A percentile compares a stretch with the other conserved stretches of the same genome.
phyloP scores from a whole-genome alignment of 495 filamentous ascomycete genomes.

The Podospora australis region DNA sequence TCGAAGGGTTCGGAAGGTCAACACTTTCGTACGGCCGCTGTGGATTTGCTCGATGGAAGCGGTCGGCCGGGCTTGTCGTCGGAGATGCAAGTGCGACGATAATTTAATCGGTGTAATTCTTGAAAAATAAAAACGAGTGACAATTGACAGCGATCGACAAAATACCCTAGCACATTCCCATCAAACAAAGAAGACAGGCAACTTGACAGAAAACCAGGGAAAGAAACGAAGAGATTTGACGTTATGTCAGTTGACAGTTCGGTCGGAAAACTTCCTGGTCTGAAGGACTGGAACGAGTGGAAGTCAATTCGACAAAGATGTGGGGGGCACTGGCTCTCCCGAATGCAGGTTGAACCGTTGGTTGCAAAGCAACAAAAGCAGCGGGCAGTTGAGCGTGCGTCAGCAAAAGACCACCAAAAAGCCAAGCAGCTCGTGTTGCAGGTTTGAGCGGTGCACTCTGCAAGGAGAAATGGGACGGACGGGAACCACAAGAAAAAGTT shows the following conservation, averaged over 20 bases:
- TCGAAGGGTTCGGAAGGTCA: not conserved
- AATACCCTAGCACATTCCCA: not conserved
- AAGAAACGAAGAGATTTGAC: not conserved
- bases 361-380: too few species aligned
- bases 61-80: not conserved
- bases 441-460: too few species aligned
- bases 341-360: too few species aligned
- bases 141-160: not conserved
- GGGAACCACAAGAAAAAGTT: too few species aligned
- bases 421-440: too few species aligned
- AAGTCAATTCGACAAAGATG: not conserved
- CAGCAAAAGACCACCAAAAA: too few species aligned
- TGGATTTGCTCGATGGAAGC: not conserved
- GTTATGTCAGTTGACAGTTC: too few species aligned
- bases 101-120: not conserved
- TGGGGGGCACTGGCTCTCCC: not conserved
- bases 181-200: not conserved
- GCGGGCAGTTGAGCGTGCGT: too few species aligned
- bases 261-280: too few species aligned
- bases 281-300: too few species aligned
- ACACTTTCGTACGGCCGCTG: not conserved
- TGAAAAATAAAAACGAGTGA: slow-evolving; percentile 4
- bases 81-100: not conserved
- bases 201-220: not conserved
- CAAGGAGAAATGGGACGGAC: too few species aligned